Conservation (phyloP, 768 basidiomycete species). For the Trametes sanguinea region DNA sequence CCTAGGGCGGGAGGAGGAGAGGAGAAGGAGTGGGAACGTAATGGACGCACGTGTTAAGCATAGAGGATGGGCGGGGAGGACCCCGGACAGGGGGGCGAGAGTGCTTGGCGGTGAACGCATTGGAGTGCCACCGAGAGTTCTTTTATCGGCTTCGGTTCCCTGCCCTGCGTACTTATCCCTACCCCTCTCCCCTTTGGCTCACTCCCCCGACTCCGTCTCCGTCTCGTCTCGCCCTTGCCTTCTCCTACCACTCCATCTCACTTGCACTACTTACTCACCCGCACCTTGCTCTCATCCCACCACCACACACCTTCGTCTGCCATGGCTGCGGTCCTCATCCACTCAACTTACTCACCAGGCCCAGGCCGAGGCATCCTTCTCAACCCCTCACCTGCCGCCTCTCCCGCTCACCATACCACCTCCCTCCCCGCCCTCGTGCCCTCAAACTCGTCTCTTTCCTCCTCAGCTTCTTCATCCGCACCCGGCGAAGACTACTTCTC, state of each 20-base stretch:
- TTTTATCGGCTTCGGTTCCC: constrained; percentile 19
- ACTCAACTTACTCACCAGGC: constrained; percentile 13
- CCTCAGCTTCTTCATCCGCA: constrained; percentile 30
- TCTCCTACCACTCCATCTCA: constrained; percentile 1
- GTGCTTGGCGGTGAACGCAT: constrained; percentile 6
- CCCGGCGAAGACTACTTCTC: constrained; percentile 30
- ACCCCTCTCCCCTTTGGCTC: constrained; percentile 9
- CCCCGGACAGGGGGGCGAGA: constrained; percentile 23
- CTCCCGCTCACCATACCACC: constrained; percentile 26
- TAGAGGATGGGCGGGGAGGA: constrained; percentile 15
- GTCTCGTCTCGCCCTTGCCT: constrained; percentile 7
- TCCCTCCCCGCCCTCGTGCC: constrained; percentile 29
- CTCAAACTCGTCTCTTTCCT: constrained; percentile 29
- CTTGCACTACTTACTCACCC: neutral
- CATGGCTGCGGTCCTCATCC: constrained; percentile 22
- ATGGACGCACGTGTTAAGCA: constrained; percentile 27
- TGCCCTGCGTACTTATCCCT: constrained; percentile 12
- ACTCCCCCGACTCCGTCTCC: constrained; percentile 1
- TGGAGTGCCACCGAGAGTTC: constrained; percentile 16
- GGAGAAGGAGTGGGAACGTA: constrained; percentile 3
- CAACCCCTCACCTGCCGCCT: constrained; percentile 33
- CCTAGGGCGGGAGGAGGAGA: neutral
- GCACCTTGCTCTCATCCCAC: neutral
- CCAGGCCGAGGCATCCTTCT: constrained; percentile 34
- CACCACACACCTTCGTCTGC: neutral